Conservation (phyloP, 306 rosid genomes). For the Medicago lupulina region DNA sequence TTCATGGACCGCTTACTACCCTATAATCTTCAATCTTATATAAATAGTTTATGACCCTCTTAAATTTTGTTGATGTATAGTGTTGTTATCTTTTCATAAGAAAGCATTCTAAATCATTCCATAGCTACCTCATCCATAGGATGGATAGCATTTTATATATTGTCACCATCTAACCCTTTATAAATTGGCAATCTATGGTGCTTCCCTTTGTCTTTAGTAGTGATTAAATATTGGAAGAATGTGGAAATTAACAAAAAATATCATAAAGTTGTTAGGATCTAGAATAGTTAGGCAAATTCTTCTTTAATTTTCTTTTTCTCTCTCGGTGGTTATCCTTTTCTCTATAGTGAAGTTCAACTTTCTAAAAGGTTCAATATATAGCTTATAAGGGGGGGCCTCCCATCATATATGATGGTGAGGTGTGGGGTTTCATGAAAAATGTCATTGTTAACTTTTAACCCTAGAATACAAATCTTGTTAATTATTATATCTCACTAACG, state of each 20-base stretch:
- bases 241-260: slow-evolving; percentile 40
- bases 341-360: slow-evolving; percentile 39
- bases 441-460: slow-evolving; percentile 16
- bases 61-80: slow-evolving; percentile 36
- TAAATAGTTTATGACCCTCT: background rate
- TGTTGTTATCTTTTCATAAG: slow-evolving; percentile 52
- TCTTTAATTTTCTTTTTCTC: background rate
- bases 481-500: too few species aligned
- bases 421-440: slow-evolving; percentile 39
- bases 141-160: slow-evolving; percentile 51
- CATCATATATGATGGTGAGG: slow-evolving; percentile 43
- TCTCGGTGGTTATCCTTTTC: slow-evolving; percentile 37
- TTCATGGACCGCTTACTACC: slow-evolving; percentile 37
- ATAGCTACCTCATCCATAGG: slow-evolving; percentile 26
- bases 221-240: slow-evolving; percentile 35
- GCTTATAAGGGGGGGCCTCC: slow-evolving; percentile 38
- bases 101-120: slow-evolving; percentile 38
- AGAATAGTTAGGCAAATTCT: slow-evolving; percentile 48
- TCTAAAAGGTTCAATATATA: slow-evolving; percentile 25
- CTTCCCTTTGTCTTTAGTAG: slow-evolving; percentile 44
- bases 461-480: slow-evolving; percentile 14
- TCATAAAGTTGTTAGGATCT: slow-evolving; percentile 43
- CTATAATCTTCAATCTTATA: slow-evolving; percentile 26
- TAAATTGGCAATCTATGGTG: slow-evolving; percentile 34
- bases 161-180: slow-evolving; percentile 62